Evolutionary conservation across 805 yeast species (phyloP).

Genomic region (Lachancea waltii): DNA sequence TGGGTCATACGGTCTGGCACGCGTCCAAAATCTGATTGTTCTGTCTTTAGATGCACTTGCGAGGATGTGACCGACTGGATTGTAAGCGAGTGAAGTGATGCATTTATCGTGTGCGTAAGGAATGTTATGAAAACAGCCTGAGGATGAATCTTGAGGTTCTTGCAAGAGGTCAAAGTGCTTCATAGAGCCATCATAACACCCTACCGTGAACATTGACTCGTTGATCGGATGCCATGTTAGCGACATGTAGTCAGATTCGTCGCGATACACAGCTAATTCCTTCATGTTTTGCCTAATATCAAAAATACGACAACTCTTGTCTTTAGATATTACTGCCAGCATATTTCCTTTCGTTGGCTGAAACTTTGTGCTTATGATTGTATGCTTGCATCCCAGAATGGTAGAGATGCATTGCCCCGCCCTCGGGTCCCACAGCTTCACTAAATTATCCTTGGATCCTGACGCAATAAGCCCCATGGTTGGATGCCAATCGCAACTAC

Average conservation of each 20-base stretch:
- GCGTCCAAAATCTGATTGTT: conserved; percentile 88
- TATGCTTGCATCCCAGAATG: conserved; percentile 87
- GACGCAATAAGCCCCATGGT: conserved; percentile 76
- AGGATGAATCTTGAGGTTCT: conserved; percentile 25
- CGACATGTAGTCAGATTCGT: conserved; percentile 79
- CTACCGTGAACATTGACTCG: conserved; percentile 69
- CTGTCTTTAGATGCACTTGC: conserved; percentile 93
- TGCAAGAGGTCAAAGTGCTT: conserved; percentile 53
- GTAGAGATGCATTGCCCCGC: conserved; percentile 67
- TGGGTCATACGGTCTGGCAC: conserved; percentile 87
- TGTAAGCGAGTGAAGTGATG: conserved; percentile 82
- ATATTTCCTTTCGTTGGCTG: conserved; percentile 74
- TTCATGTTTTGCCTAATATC: conserved; percentile 77
- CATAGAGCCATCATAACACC: conserved; percentile 84
- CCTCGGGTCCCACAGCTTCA: conserved; percentile 96
- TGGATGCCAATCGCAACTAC: conserved; percentile 96
- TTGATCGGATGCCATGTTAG: conserved; percentile 92
- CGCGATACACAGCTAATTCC: conserved; percentile 64
- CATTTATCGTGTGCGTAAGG: conserved; percentile 96
- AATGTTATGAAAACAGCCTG: conserved; percentile 47
- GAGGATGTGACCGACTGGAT: conserved; percentile 87
- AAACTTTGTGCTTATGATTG: conserved; percentile 78
- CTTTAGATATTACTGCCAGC: conserved; percentile 83
- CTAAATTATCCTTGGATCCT: conserved; percentile 91
- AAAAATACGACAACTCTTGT: conserved; percentile 78